These are phyloP conservation scores for Apiospora kogelbergensis DNA, from an alignment of 2,329 filamentous ascomycete species.

Conservation along the genomic window DNA sequence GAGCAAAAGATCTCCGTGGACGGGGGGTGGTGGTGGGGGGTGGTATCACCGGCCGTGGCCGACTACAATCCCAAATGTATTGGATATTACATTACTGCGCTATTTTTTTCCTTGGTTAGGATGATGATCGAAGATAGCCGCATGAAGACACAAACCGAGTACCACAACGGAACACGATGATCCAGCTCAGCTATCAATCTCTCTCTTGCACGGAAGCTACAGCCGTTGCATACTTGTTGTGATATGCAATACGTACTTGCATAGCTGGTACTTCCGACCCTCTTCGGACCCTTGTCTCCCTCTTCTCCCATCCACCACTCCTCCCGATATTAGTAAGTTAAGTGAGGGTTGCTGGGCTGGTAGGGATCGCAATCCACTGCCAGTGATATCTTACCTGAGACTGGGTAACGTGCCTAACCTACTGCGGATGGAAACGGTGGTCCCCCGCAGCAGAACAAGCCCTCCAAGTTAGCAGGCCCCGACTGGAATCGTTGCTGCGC, in stretches of 20 bases:
- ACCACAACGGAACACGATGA: neutral
- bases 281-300: too few relatives aligned
- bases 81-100: neutral
- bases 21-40: neutral
- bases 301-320: too few relatives aligned
- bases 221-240: slow-evolving; percentile 1
- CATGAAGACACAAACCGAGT: neutral
- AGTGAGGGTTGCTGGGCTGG: neutral
- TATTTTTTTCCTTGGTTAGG: neutral
- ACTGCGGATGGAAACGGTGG: neutral
- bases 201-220: neutral
- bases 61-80: neutral
- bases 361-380: slow-evolving; percentile 6
- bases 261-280: neutral
- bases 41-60: neutral
- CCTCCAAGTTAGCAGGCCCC: neutral
- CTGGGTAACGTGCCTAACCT: neutral
- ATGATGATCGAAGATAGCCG: neutral
- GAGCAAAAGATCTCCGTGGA: neutral
- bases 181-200: neutral
- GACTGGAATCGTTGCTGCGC: neutral
- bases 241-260: neutral
- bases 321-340: neutral
- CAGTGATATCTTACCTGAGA: neutral
- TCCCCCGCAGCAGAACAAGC: neutral